phyloP scores from a whole-genome alignment of 192 early-diverging fungal species.

The Entomortierella parvispora region DNA sequence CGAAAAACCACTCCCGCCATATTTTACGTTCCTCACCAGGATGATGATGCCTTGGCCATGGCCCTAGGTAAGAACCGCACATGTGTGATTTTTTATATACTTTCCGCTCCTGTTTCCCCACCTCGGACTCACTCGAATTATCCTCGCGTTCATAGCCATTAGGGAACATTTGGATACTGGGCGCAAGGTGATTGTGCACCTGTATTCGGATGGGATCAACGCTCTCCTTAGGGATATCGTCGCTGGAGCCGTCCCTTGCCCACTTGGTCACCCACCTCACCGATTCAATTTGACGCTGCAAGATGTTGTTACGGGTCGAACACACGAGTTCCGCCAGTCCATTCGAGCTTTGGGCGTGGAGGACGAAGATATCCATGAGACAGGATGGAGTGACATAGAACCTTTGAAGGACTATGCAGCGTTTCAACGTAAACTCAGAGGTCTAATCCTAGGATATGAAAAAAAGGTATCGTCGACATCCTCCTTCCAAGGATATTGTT shows the following conservation, averaged over 20 bases:
- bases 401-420: conserved; percentile 21
- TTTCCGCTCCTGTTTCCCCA: neutral
- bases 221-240: conserved; percentile 35
- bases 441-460: conserved; percentile 30
- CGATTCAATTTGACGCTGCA: conserved; percentile 17
- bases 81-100: neutral
- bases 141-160: conserved; percentile 8
- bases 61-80: conserved; percentile 22
- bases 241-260: conserved; percentile 17
- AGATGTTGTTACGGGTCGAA: conserved; percentile 43
- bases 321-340: conserved; percentile 41
- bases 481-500: neutral
- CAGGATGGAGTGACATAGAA: conserved; percentile 45
- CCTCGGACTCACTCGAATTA: no score
- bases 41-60: conserved; percentile 47
- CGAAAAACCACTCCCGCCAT: conserved; percentile 26
- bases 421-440: conserved; percentile 16
- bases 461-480: conserved; percentile 7
- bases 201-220: conserved; percentile 46
- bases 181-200: conserved; percentile 28
- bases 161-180: conserved; percentile 42
- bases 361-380: conserved; percentile 35
- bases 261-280: conserved; percentile 14
- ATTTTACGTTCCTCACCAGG: conserved; percentile 46
- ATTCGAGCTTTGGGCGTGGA: conserved; percentile 16